Base-by-base conservation (phyloP, 2,329 filamentous ascomycete genomes). In the Zymoseptoria brevis region DNA sequence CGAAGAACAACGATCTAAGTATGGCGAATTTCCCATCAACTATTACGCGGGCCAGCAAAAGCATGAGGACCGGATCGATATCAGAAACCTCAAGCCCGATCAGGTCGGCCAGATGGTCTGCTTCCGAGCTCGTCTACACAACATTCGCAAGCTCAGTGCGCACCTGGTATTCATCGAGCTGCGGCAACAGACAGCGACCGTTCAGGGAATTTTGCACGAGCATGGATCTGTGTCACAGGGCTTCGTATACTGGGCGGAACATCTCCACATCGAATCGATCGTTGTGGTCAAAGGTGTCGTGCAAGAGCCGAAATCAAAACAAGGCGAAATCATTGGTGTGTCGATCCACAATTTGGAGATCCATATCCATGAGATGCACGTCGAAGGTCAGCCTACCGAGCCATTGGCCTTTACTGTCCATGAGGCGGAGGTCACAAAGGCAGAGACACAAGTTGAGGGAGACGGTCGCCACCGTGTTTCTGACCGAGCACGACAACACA, bases 201-300 rank as follows among this genome's bases (percentile, higher is more conserved):
- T 96, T 55, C 92, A 96, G 74, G 91, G 90, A 62, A 89, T 96
- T 2, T 78, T 96, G 49, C 78, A 84, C 61, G 78, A 82, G 64
- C 77, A 85, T 64, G 82, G 84, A 6, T 77, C 79, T 53, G 80
- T 88, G 9, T 87, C 87, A 1, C 81, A 85, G 59, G 82, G 88
- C 67, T 93, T 96, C 81, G 80, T 96, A 26, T 87, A 89, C 70
- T 96, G 90, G 88, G 89, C 89, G 2, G 89, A 95, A 74, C 89
- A 90, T 71, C 79, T 96, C 52, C 85, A 87, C 57, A 79, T 86
- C 5, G 92, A 95, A 71, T 88, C 86, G 7, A 82, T 96, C 55
- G 85, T 96, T 4, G 83, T 89, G 59, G 84, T 96, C 58, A 84
- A 82, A 56, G 92, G 90, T 60, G 82, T 82, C 1, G 75, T 96